Evolutionary conservation across 345 rosid species (phyloP).

Genomic region (Moringa oleifera): DNA sequence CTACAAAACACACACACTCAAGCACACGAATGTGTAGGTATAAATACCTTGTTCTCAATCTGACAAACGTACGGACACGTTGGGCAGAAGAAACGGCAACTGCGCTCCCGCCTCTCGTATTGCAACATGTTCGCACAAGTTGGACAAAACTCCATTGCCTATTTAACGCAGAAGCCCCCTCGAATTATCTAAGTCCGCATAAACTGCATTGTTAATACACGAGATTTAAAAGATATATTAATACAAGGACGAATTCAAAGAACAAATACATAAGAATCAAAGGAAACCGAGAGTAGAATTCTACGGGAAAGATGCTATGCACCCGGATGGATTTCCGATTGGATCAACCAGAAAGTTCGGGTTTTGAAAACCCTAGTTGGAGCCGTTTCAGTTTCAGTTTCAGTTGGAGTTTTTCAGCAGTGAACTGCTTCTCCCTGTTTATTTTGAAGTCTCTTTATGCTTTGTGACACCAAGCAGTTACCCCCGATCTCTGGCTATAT

Average conservation of each 20-base stretch:
- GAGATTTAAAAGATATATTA: no score
- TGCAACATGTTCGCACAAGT: constrained; percentile 28
- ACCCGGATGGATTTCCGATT: not conserved
- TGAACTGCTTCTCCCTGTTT: no score
- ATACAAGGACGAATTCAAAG: not conserved
- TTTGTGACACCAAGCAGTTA: no score
- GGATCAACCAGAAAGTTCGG: not conserved
- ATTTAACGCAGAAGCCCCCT: not conserved
- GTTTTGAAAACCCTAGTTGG: not conserved
- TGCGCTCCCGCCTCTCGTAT: constrained; percentile 4
- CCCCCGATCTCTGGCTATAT: no score
- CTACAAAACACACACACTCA: not conserved
- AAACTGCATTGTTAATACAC: not conserved
- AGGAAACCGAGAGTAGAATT: not conserved
- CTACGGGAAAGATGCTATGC: not conserved
- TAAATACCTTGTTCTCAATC: constrained; percentile 19
- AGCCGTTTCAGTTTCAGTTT: no score
- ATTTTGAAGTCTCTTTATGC: no score
- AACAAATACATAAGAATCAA: not conserved
- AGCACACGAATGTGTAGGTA: not conserved
- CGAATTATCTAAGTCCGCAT: not conserved
- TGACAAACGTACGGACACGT: constrained; percentile 25
- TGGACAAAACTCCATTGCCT: constrained; percentile 26
- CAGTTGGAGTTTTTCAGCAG: no score
- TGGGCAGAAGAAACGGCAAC: constrained; percentile 18